phyloP scores from a whole-genome alignment of 805 yeast species.

The Zygosaccharomyces bailii region DNA sequence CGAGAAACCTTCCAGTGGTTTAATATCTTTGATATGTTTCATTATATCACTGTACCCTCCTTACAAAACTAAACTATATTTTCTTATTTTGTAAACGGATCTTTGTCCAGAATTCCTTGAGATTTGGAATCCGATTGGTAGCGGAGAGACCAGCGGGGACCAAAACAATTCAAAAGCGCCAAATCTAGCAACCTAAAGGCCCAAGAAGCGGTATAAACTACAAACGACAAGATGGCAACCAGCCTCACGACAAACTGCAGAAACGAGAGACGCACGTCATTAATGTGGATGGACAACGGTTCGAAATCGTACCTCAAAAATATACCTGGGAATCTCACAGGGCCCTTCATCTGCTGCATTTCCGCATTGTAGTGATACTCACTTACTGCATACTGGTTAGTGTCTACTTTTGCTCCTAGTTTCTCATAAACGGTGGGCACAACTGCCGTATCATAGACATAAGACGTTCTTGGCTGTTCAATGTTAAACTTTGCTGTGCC shows the following conservation, averaged over 20 bases:
- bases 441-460: constrained; percentile 66
- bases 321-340: constrained; percentile 62
- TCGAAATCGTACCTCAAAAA: constrained; percentile 85
- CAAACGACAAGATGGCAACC: constrained; percentile 80
- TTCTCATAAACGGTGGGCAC: constrained; percentile 78
- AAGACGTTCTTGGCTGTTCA: constrained; percentile 46
- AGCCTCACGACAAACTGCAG: constrained; percentile 71
- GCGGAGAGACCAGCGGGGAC: constrained; percentile 49
- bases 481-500: constrained; percentile 56
- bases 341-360: constrained; percentile 10
- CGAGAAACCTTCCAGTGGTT: background rate
- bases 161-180: constrained; percentile 48
- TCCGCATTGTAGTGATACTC: constrained; percentile 41
- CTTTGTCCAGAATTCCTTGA: constrained; percentile 26
- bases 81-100: constrained; percentile 4
- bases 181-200: constrained; percentile 55
- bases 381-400: constrained; percentile 80
- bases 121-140: constrained; percentile 31
- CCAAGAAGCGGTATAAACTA: constrained; percentile 68
- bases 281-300: constrained; percentile 67
- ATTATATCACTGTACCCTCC: background rate
- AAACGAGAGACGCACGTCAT: constrained; percentile 73
- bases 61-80: background rate
- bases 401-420: constrained; percentile 67
- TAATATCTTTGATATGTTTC: background rate